phyloP scores from a whole-genome alignment of 192 early-diverging fungal genomes.

The Powellomyces hirtus region DNA sequence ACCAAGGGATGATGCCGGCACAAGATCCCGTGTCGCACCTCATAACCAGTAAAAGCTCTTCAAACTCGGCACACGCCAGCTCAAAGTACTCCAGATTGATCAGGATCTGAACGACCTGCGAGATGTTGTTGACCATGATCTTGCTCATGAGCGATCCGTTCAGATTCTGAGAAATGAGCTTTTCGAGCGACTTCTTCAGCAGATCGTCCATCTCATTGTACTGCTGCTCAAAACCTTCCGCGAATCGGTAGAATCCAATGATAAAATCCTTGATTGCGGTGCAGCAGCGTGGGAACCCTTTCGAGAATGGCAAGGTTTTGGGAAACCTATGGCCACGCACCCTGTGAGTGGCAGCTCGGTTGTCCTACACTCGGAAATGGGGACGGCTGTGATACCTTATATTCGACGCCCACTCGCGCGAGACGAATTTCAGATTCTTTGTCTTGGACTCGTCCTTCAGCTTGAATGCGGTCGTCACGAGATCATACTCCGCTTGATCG shows the following conservation, averaged over 20 bases:
- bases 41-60: constrained; percentile 68
- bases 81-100: constrained; percentile 79
- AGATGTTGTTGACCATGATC: constrained; percentile 67
- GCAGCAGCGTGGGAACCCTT: constrained; percentile 73
- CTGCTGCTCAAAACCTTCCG: constrained; percentile 78
- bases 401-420: constrained; percentile 16
- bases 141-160: constrained; percentile 66
- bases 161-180: constrained; percentile 66
- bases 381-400: constrained; percentile 11
- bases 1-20: background rate
- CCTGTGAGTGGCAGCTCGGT: too few species aligned
- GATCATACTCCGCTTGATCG: constrained; percentile 59
- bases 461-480: constrained; percentile 62
- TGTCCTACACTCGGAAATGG: background rate
- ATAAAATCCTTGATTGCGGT: constrained; percentile 70
- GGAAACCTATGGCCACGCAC: constrained; percentile 54
- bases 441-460: constrained; percentile 54
- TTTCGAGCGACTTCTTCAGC: constrained; percentile 57
- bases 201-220: constrained; percentile 83
- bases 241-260: constrained; percentile 77
- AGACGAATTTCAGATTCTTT: constrained; percentile 29
- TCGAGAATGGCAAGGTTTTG: constrained; percentile 73
- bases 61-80: constrained; percentile 68
- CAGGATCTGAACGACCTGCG: constrained; percentile 81
- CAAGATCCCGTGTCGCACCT: constrained; percentile 42